Evolutionary conservation across 2,329 filamentous ascomycete species (phyloP).

Genomic region (Hypoxylon sp.): DNA sequence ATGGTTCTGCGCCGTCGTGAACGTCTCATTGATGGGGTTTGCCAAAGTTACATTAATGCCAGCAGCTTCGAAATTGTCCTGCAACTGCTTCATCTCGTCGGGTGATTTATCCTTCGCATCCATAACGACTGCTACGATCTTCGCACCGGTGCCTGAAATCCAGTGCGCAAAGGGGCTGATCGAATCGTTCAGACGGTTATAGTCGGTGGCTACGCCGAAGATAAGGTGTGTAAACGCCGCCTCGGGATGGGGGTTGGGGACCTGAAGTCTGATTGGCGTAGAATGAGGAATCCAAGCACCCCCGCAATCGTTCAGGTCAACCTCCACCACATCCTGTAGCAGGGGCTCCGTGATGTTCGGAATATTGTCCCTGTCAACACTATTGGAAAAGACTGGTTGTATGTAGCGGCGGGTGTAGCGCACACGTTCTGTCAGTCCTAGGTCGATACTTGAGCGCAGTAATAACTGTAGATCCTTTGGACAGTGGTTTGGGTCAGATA

Average conservation of each 20-base stretch:
- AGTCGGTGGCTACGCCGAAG: constrained; percentile 69
- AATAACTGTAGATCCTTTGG: constrained; percentile 48
- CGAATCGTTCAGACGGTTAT: constrained; percentile 63
- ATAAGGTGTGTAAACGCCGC: constrained; percentile 63
- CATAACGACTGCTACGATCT: constrained; percentile 64
- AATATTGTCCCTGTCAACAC: constrained; percentile 55
- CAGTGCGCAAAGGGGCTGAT: constrained; percentile 67
- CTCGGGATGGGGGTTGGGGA: constrained; percentile 59
- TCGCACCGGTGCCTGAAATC: constrained; percentile 64
- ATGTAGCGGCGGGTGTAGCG: constrained; percentile 61
- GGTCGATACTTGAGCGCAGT: constrained; percentile 43
- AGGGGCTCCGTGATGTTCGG: constrained; percentile 55
- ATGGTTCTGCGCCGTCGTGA: constrained; percentile 66
- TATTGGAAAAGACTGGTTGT: constrained; percentile 52
- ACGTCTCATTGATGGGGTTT: constrained; percentile 51
- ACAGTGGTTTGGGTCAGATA: constrained; percentile 41
- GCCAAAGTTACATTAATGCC: constrained; percentile 54
- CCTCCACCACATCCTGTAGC: constrained; percentile 50
- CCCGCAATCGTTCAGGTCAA: constrained; percentile 52
- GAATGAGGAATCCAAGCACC: constrained; percentile 50
- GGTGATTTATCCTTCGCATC: constrained; percentile 55
- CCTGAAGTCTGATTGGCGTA: constrained; percentile 61
- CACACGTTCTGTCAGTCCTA: constrained; percentile 57
- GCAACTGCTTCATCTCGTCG: constrained; percentile 51
- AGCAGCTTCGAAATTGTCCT: constrained; percentile 51